These are phyloP conservation scores for Capsicum chinense DNA, from an alignment of 257 asterid genomes.

Conservation along the genomic window DNA sequence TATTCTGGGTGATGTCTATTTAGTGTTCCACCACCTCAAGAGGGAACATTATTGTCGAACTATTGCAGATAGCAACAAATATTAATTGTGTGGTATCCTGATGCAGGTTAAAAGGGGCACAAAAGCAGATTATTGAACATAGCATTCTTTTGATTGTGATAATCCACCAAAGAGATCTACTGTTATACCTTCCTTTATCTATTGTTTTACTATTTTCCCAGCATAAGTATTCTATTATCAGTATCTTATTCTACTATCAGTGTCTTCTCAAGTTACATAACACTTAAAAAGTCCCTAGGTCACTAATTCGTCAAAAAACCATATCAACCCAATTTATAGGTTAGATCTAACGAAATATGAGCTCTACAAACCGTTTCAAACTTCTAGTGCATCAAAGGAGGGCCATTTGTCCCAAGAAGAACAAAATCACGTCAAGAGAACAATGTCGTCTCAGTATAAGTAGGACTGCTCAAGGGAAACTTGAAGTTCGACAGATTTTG, in stretches of 20 bases:
- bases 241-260: background rate
- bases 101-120: background rate
- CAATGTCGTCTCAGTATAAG: background rate
- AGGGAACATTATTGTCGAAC: background rate
- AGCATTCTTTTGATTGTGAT: background rate
- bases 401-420: background rate
- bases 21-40: background rate
- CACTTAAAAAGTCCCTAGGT: constrained; percentile 2
- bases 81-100: constrained; percentile 8
- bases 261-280: background rate
- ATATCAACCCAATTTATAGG: background rate
- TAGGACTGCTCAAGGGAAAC: background rate
- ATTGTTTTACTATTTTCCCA: background rate
- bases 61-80: background rate
- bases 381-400: constrained; percentile 11
- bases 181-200: background rate
- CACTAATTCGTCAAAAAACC: background rate
- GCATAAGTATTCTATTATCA: background rate
- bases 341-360: background rate
- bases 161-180: constrained; percentile 1
- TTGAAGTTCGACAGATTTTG: background rate
- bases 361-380: background rate
- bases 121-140: background rate
- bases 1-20: constrained; percentile 9
- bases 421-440: constrained; percentile 12